Percentiles rank a stretch among this genome's conserved stretches.
Conservation (phyloP, 306 rosid genomes). For the Citrullus colocynthis region DNA sequence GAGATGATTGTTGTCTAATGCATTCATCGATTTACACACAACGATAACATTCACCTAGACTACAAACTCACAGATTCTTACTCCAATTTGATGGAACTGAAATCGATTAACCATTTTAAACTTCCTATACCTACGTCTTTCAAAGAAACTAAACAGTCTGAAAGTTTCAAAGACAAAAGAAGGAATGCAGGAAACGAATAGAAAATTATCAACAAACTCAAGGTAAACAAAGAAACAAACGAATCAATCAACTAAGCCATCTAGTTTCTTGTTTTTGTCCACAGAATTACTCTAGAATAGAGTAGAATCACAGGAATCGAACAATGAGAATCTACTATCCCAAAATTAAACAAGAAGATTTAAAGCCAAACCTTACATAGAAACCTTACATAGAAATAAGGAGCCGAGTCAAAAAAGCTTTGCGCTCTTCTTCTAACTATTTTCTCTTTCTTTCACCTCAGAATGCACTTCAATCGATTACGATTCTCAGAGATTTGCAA, state of each 20-base stretch:
- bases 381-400: conserved; percentile 27
- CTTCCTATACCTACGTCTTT: not conserved
- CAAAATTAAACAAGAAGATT: conserved; percentile 12
- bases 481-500: not conserved
- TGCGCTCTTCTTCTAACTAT: conserved; percentile 1
- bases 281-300: not conserved
- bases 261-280: not conserved
- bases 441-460: not conserved
- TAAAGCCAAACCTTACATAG: conserved; percentile 25
- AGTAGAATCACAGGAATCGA: not conserved
- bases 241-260: not conserved
- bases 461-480: not conserved
- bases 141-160: not conserved
- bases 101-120: not conserved
- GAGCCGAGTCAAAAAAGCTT: conserved; percentile 21
- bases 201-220: not conserved
- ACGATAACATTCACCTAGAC: not conserved
- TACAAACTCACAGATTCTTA: not conserved
- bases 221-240: not conserved
- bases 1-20: not conserved
- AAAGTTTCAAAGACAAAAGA: not conserved
- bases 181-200: not conserved
- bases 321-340: conserved; percentile 8
- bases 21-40: not conserved
- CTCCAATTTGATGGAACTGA: not conserved